Conservation (phyloP, 306 rosid species). For the Mucuna pruriens region DNA sequence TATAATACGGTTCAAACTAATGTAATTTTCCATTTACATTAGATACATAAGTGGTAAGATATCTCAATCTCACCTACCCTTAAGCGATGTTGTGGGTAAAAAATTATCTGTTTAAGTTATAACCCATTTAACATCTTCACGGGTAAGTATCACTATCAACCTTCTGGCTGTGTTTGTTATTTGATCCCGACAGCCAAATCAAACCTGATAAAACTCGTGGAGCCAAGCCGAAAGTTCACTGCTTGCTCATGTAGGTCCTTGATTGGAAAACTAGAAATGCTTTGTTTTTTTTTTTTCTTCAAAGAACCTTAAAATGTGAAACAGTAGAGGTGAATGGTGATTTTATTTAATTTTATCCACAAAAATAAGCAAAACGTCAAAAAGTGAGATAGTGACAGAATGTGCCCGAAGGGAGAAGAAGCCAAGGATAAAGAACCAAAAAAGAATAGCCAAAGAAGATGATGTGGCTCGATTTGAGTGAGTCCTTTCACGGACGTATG, state of each 20-base stretch:
- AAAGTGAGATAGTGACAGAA: background rate
- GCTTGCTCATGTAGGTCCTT: background rate
- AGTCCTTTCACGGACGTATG: background rate
- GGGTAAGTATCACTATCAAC: background rate
- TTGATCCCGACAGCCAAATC: background rate
- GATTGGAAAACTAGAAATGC: background rate
- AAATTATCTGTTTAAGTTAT: background rate
- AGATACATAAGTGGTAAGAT: background rate
- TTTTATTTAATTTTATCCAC: background rate
- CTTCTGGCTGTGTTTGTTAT: background rate
- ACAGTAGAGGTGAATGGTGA: background rate
- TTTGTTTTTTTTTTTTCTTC: background rate
- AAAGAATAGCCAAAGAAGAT: background rate
- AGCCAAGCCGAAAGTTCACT: background rate
- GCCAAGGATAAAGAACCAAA: background rate
- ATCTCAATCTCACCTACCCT: background rate
- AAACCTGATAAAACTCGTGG: background rate
- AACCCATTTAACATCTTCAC: background rate
- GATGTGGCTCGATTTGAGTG: constrained; percentile 22
- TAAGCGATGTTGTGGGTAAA: background rate
- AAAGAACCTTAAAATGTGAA: background rate
- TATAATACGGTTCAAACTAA: no score
- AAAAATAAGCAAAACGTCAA: background rate
- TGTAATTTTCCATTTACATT: no score
- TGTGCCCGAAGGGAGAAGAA: background rate